Base-by-base conservation (phyloP, 2,329 filamentous ascomycete genomes). In the Alternaria novae-zelandiae region DNA sequence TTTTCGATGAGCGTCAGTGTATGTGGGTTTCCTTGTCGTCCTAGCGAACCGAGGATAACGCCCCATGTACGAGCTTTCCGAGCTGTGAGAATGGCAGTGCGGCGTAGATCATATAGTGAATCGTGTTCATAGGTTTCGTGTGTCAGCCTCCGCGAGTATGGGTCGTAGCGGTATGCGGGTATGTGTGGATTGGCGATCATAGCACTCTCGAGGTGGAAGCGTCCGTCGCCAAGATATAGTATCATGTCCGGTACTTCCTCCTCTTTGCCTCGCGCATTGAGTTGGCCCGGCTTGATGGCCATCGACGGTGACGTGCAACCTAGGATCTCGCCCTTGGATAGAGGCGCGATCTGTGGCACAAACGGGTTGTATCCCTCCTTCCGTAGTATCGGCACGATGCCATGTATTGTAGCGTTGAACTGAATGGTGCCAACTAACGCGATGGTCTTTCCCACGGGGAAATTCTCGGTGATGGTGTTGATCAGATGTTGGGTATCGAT, bases 131-230 rank as follows among this genome's bases (percentile, higher is more conserved):
- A 99, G 23, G 88, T 91, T 82, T 99, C 96, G 68, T 92, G 90
- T 2, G 95, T 97, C 26, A 99, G 87, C 62, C 92, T 93, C 54
- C 95, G 89, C 11, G 94, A 96, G 82, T 99, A 99, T 0, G 96
- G 96, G 77, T 99, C 96, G 80, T 99, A 99, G 67, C 96, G 88
- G 82, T 97, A 99, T 2, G 96, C 95, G 1, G 95, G 92, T 36
- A 97, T 88, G 6, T 85, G 82, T 0, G 96, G 96, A 81, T 99
- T 99, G 78, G 98, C 96, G 70, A 99, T 99, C 95, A 99, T 99
- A 75, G 96, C 95, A 74, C 93, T 96, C 81, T 99, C 96, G 46
- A 99, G 90, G 79, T 99, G 96, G 83, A 97, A 97, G 63, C 94
- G 88, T 12, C 94, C 94, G 76, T 97, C 94, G 50, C 94, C 94